A percentile compares a stretch with the other conserved stretches of the same genome.
phyloP scores from a whole-genome alignment of 2,329 filamentous ascomycete species.

The Colletotrichum acutatum region DNA sequence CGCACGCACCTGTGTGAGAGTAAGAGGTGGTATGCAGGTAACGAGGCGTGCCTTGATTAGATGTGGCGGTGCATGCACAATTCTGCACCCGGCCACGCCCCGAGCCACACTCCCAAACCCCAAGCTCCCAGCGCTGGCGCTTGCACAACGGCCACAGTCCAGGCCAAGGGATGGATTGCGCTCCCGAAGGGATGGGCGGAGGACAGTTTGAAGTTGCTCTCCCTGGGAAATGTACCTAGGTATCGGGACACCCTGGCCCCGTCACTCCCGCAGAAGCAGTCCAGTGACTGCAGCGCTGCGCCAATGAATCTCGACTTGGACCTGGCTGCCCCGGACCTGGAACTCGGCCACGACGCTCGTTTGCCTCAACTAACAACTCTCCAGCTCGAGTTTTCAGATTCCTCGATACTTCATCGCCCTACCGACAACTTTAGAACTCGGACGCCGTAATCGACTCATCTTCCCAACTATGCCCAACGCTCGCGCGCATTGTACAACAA shows the following conservation, averaged over 20 bases:
- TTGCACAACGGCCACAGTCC: neutral
- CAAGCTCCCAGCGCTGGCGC: neutral
- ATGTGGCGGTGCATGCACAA: neutral
- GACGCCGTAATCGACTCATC: neutral
- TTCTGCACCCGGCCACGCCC: neutral
- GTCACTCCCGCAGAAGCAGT: conserved; percentile 8
- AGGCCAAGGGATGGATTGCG: neutral
- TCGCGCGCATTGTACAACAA: conserved; percentile 13
- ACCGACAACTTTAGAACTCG: neutral
- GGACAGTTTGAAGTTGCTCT: conserved; percentile 14
- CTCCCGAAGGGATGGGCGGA: conserved; percentile 11
- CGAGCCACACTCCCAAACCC: conserved; percentile 5
- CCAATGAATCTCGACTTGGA: neutral
- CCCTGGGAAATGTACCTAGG: conserved; percentile 3
- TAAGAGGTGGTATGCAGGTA: too few species aligned
- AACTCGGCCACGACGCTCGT: neutral
- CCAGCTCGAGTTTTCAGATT: neutral
- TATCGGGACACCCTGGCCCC: conserved; percentile 33
- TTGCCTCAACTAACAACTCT: neutral
- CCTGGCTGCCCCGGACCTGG: neutral
- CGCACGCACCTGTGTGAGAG: too few species aligned
- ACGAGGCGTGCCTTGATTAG: too few species aligned
- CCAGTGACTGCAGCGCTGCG: neutral
- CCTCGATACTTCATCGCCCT: neutral
- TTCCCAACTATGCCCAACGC: neutral